Evolutionary conservation across 148 eudicot genomes (phyloP), one percentile per base, ranked within the genome.

Genomic region (Limonium bicolor): DNA sequence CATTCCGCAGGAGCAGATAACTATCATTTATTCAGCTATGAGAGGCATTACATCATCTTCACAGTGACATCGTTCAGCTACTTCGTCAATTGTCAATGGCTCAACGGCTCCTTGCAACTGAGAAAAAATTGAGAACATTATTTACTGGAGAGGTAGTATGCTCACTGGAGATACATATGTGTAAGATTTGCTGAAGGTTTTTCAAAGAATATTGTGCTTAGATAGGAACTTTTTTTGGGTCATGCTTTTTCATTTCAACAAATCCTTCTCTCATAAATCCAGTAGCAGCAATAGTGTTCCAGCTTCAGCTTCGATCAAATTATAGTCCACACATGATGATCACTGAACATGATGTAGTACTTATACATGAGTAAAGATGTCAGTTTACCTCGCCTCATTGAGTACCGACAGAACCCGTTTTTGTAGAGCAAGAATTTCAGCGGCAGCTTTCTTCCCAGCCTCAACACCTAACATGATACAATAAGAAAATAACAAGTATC

Each of bases 371-470:
- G n/a, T n/a, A n/a, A n/a, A n/a, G n/a, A n/a, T n/a, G n/a, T n/a
- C n/a, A n/a, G 3, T 56, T 51, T 53, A 90, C 99, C 78, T 92
- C 53, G 99, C 95, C 60, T 92, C 86, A 43, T 78, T 92, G 13
- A 92, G 95, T 35, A 92, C 99, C 10, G 76, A 50, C 61, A 92
- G 74, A 50, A 92, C 99, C 39, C 95, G 80, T 56, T 92, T 92
- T 54, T 92, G 99, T 42, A 92, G 94, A 58, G 94, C 95, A 45
- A 92, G 62, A 46, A 92, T 90, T 66, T 81, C 99, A 55, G 86
- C 99, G 14, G 99, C 99, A 4, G 99, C 99, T 55, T 78, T 92
- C 66, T 85, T 92, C 43, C 95, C 99, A 33, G 99, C 99, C 67
- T 92, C 99, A 56, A 92, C 95, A 51, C 99, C 99, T 92, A 61